Evolutionary conservation across 208 protist species (phyloP).

Genomic region (Herpetomonas samuelpessoai): DNA sequence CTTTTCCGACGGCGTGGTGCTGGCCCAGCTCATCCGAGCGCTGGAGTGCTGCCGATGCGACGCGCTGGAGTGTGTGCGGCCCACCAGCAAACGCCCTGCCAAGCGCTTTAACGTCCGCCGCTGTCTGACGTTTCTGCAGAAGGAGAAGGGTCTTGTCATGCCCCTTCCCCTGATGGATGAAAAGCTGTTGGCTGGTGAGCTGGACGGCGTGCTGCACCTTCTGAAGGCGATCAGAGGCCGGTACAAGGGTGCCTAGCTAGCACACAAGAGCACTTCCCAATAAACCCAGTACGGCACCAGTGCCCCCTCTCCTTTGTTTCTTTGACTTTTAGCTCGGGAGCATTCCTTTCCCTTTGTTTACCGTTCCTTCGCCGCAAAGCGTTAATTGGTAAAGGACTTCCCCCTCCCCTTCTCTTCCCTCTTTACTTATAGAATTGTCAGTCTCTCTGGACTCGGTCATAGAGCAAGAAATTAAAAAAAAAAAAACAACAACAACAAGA

Average conservation of each 20-base stretch:
- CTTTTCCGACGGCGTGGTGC: constrained; percentile 77
- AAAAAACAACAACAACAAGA: not conserved
- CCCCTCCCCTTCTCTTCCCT: not conserved
- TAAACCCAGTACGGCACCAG: too few species aligned
- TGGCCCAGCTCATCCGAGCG: constrained; percentile 50
- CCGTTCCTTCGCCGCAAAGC: too few species aligned
- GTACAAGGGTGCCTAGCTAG: not conserved
- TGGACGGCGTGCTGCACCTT: constrained; percentile 38
- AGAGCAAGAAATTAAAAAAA: not conserved
- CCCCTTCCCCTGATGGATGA: constrained; percentile 49
- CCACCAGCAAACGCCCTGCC: constrained; percentile 38
- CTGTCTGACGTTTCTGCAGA: constrained; percentile 63
- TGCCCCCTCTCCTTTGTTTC: too few species aligned
- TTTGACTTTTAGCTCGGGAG: too few species aligned
- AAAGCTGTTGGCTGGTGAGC: constrained; percentile 39
- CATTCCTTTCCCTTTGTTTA: too few species aligned
- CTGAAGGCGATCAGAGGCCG: constrained; percentile 19
- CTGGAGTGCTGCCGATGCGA: constrained; percentile 67
- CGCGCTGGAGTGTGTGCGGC: constrained; percentile 56
- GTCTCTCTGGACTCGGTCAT: not conserved
- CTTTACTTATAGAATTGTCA: not conserved
- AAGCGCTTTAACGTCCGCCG: constrained; percentile 76
- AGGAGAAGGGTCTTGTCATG: constrained; percentile 30
- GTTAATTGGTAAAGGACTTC: too few species aligned
- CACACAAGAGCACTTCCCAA: too few species aligned